phyloP scores from a whole-genome alignment of 1,139 yeast species.

The Pichia inconspicua region DNA sequence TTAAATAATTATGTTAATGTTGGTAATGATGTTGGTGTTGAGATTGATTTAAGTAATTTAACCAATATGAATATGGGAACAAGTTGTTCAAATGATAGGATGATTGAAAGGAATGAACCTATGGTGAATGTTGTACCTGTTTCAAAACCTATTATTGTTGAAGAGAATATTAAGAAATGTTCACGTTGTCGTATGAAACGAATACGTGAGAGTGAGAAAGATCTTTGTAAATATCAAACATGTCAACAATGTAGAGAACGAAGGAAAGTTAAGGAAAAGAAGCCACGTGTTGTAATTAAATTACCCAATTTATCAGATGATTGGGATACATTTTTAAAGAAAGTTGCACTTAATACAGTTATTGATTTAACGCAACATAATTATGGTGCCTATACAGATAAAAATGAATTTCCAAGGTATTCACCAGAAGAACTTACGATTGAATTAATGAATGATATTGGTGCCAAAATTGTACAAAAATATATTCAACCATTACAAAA shows the following conservation, averaged over 20 bases:
- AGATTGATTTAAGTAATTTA: slow-evolving; percentile 6
- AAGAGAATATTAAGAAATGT: slow-evolving; percentile 28
- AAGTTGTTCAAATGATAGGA: too few species aligned
- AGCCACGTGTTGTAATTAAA: slow-evolving; percentile 22
- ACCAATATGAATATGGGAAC: neutral
- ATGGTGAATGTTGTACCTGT: neutral
- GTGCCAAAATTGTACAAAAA: slow-evolving; percentile 28
- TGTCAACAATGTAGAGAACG: slow-evolving; percentile 33
- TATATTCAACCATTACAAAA: slow-evolving; percentile 34
- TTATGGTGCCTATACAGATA: slow-evolving; percentile 28
- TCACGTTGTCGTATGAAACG: slow-evolving; percentile 36
- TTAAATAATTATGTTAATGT: neutral
- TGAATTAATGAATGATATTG: slow-evolving; percentile 28
- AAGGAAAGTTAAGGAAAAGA: slow-evolving; percentile 29
- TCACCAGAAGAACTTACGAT: slow-evolving; percentile 25
- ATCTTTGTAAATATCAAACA: slow-evolving; percentile 33
- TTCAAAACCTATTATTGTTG: neutral
- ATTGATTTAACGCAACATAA: slow-evolving; percentile 30
- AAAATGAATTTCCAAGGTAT: slow-evolving; percentile 27
- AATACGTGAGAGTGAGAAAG: slow-evolving; percentile 26
- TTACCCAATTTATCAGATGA: slow-evolving; percentile 28
- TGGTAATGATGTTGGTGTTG: slow-evolving; percentile 16
- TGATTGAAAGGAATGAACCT: neutral
- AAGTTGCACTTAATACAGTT: slow-evolving; percentile 27
- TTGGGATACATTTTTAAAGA: slow-evolving; percentile 27